Evolutionary conservation across 805 yeast genomes (phyloP).

Genomic region (Brettanomyces nanus): DNA sequence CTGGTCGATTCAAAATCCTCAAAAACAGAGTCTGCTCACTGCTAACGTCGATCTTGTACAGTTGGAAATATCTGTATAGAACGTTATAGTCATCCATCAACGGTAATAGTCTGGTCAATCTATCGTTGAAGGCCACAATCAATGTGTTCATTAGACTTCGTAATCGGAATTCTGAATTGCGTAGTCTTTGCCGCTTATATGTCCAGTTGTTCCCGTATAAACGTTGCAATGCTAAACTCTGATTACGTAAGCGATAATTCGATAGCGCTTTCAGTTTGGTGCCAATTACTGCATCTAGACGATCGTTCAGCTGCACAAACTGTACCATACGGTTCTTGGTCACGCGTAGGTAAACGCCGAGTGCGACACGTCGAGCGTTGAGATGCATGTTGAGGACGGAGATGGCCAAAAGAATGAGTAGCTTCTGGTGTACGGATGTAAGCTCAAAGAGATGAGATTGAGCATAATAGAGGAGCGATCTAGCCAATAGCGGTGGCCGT

Average conservation of each 20-base stretch:
- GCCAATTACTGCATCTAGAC: conserved; percentile 11
- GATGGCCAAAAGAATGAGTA: conserved; percentile 9
- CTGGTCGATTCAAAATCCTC: conserved; percentile 13
- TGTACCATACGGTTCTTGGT: conserved; percentile 11
- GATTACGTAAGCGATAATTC: conserved; percentile 3
- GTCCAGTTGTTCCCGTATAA: conserved; percentile 4
- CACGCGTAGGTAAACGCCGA: conserved; percentile 13
- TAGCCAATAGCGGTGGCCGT: conserved; percentile 11
- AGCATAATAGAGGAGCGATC: conserved; percentile 12
- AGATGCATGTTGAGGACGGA: conserved; percentile 12
- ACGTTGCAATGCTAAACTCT: conserved; percentile 7
- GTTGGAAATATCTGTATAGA: conserved; percentile 16
- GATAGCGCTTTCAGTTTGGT: conserved; percentile 7
- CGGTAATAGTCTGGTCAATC: conserved; percentile 10
- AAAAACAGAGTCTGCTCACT: conserved; percentile 16
- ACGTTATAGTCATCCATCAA: conserved; percentile 10
- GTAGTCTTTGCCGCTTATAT: conserved; percentile 3
- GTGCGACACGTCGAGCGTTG: conserved; percentile 13
- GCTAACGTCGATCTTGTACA: conserved; percentile 20
- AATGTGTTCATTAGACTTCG: conserved; percentile 13
- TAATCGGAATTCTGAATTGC: conserved; percentile 9
- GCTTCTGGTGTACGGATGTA: conserved; percentile 4
- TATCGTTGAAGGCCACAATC: conserved; percentile 13
- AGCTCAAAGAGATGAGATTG: conserved; percentile 4
- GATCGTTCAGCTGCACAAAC: conserved; percentile 9